Percentiles rank a stretch among this genome's conserved stretches.
These are phyloP conservation scores for Dioscorea cayenensis DNA, from an alignment of 116 monocot genomes.

Conservation along the genomic window DNA sequence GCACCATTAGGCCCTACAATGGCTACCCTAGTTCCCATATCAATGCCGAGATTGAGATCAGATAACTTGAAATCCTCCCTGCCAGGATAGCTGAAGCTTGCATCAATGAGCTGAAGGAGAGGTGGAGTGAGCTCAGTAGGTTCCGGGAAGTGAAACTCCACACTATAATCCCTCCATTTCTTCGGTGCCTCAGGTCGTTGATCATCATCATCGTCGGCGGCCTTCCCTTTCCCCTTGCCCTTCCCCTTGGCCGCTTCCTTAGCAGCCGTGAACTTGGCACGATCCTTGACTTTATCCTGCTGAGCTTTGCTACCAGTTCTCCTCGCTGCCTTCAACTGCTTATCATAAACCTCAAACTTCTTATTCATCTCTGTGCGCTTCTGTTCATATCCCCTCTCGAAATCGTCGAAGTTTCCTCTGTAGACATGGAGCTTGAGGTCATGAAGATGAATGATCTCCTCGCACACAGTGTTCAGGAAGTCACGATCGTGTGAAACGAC, in stretches of 20 bases:
- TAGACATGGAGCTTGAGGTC: slow-evolving; percentile 77
- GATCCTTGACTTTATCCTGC: slow-evolving; percentile 90
- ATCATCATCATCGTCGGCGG: slow-evolving; percentile 54
- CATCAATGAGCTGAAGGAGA: slow-evolving; percentile 85
- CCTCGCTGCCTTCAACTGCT: slow-evolving; percentile 77
- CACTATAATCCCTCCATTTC: slow-evolving; percentile 95
- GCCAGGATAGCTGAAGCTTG: slow-evolving; percentile 79
- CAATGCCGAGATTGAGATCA: slow-evolving; percentile 92
- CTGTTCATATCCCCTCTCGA: slow-evolving; percentile 93
- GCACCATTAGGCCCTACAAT: slow-evolving; percentile 98
- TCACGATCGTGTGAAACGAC: slow-evolving; percentile 95
- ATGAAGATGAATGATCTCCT: slow-evolving; percentile 89
- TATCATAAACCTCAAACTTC: slow-evolving; percentile 83
- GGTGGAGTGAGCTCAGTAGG: slow-evolving; percentile 97
- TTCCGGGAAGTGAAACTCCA: slow-evolving; percentile 90
- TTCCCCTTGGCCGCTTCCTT: slow-evolving; percentile 75
- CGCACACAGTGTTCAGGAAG: slow-evolving; percentile 84
- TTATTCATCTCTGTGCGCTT: slow-evolving; percentile 85
- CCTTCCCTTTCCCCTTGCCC: slow-evolving; percentile 43
- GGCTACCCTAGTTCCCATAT: slow-evolving; percentile 96
- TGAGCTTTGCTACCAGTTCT: slow-evolving; percentile 73
- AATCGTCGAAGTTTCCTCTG: slow-evolving; percentile 84
- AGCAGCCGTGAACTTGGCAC: slow-evolving; percentile 51
- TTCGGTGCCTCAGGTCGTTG: slow-evolving; percentile 46
- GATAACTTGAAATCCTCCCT: slow-evolving; percentile 81